phyloP scores from a whole-genome alignment of 768 basidiomycete genomes.

The Lentinula lateritia region DNA sequence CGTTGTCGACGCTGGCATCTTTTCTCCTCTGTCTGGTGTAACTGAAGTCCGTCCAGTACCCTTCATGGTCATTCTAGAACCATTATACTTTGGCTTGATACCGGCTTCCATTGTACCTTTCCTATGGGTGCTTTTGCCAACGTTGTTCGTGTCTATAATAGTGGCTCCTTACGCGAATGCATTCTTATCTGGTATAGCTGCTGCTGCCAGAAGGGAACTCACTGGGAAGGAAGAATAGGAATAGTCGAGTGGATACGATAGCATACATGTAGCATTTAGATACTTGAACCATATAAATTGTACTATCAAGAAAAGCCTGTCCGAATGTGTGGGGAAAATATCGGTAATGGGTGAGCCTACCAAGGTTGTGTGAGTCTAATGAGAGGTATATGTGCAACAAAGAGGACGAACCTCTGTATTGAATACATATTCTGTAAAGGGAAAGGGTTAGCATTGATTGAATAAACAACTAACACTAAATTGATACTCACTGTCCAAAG shows the following conservation, averaged over 20 bases:
- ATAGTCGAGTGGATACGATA: background rate
- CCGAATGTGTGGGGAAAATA: constrained; percentile 51
- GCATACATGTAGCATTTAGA: background rate
- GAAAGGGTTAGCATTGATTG: background rate
- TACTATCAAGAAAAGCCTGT: constrained; percentile 38
- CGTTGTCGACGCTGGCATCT: constrained; percentile 46
- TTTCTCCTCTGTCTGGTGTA: constrained; percentile 27
- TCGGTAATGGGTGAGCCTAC: constrained; percentile 68
- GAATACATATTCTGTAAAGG: constrained; percentile 68
- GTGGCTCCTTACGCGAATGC: background rate
- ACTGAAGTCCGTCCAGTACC: constrained; percentile 31
- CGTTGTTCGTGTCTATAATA: background rate
- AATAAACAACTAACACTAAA: background rate
- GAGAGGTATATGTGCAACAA: background rate
- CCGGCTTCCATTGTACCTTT: constrained; percentile 40
- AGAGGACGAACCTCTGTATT: constrained; percentile 71
- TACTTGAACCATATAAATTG: background rate
- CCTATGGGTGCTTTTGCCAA: background rate
- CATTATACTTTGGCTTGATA: constrained; percentile 50
- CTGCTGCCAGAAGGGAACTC: background rate
- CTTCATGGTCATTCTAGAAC: constrained; percentile 53
- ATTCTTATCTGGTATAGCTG: background rate
- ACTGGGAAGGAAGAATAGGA: background rate
- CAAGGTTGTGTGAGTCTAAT: too few species aligned
- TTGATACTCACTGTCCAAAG: constrained; percentile 59